Evolutionary conservation across 2,329 filamentous ascomycete genomes (phyloP).

Genomic region (Pyrenochaeta sp.): DNA sequence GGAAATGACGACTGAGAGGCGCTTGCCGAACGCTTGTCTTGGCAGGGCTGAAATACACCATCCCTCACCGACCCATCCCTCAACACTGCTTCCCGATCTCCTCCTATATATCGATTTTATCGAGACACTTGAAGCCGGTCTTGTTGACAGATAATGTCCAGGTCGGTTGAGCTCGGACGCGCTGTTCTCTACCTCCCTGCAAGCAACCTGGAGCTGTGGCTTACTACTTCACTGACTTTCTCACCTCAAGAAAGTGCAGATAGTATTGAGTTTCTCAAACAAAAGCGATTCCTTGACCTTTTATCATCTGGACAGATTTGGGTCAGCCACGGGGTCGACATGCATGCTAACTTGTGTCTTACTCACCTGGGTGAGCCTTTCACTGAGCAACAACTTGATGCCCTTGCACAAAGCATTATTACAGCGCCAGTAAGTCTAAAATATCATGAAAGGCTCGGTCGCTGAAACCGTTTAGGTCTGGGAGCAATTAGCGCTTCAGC

Average conservation of each 20-base stretch:
- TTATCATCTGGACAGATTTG: constrained; percentile 39
- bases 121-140: constrained; percentile 3
- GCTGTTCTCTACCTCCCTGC: constrained; percentile 38
- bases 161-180: constrained; percentile 42
- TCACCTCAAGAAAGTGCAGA: constrained; percentile 33
- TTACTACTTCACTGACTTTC: constrained; percentile 45
- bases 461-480: too few species aligned
- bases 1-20: constrained; percentile 29
- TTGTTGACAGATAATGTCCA: constrained; percentile 28
- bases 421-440: constrained; percentile 35
- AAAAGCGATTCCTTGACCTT: constrained; percentile 20
- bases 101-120: neutral
- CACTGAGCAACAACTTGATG: constrained; percentile 20
- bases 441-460: too few species aligned
- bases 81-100: constrained; percentile 5
- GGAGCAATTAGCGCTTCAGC: constrained; percentile 40
- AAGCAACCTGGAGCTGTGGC: constrained; percentile 43
- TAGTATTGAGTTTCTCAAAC: constrained; percentile 31
- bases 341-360: constrained; percentile 39
- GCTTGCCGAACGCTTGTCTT: constrained; percentile 26
- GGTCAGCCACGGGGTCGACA: constrained; percentile 41
- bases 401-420: constrained; percentile 32
- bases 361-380: constrained; percentile 35
- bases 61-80: constrained; percentile 1
- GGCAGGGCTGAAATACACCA: constrained; percentile 14